Evolutionary conservation across 2,329 filamentous ascomycete species (phyloP).

Genomic region (Blastomyces gilchristii): DNA sequence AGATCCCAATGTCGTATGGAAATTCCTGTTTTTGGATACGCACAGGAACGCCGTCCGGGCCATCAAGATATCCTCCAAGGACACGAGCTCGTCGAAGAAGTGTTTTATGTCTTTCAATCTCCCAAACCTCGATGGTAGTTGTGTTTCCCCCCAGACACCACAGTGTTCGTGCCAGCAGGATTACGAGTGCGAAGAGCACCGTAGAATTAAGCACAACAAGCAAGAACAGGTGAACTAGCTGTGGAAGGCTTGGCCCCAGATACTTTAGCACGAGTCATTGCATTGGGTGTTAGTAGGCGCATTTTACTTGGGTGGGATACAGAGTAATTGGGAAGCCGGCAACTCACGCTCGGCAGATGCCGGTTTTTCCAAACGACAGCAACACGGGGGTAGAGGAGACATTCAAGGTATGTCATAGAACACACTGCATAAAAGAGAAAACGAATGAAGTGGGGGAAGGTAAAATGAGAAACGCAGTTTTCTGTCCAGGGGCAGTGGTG

Average conservation of each 20-base stretch:
- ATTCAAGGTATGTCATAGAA: conserved; percentile 49
- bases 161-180: conserved; percentile 46
- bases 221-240: conserved; percentile 47
- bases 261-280: conserved; percentile 36
- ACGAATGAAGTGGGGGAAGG: conserved; percentile 55
- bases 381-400: conserved; percentile 43
- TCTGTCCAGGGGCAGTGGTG: conserved; percentile 58
- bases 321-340: background rate
- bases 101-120: conserved; percentile 41
- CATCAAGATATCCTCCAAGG: conserved; percentile 49
- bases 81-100: conserved; percentile 37
- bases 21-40: conserved; percentile 52
- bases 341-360: conserved; percentile 47
- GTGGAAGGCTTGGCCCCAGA: conserved; percentile 44
- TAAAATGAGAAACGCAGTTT: conserved; percentile 57
- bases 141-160: conserved; percentile 49
- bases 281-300: conserved; percentile 8
- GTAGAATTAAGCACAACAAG: conserved; percentile 46
- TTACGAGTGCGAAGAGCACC: conserved; percentile 44
- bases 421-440: conserved; percentile 51
- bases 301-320: background rate
- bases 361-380: conserved; percentile 46
- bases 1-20: conserved; percentile 56
- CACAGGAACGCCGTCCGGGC: conserved; percentile 46
- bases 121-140: conserved; percentile 57